A percentile compares a stretch with the other conserved stretches of the same genome.
These are phyloP conservation scores for Taphrina flavorubra DNA, from an alignment of 1,139 yeast genomes.

Conservation along the genomic window DNA sequence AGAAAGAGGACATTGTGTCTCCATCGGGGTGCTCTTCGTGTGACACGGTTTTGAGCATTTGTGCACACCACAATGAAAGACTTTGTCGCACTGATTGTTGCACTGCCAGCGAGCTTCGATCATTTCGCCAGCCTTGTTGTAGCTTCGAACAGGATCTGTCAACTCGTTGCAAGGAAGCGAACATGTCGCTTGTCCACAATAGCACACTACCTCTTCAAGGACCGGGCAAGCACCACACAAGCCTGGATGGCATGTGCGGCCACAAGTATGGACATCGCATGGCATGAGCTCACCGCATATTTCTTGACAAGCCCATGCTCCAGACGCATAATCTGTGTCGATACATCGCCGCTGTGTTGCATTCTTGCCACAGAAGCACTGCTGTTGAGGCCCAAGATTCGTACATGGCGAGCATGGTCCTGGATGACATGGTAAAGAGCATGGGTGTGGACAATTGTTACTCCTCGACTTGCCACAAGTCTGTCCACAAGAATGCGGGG, in stretches of 20 bases:
- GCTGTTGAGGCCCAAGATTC: slow-evolving; percentile 71
- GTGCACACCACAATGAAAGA: slow-evolving; percentile 72
- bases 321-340: slow-evolving; percentile 67
- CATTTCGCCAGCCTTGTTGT: slow-evolving; percentile 36
- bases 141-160: slow-evolving; percentile 6
- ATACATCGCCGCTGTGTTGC: slow-evolving; percentile 72
- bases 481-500: slow-evolving; percentile 89
- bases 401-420: slow-evolving; percentile 87
- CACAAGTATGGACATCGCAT: slow-evolving; percentile 77
- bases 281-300: slow-evolving; percentile 65
- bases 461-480: slow-evolving; percentile 62
- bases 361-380: slow-evolving; percentile 76
- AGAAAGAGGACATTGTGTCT: slow-evolving; percentile 61
- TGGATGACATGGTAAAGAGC: slow-evolving; percentile 81
- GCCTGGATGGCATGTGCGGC: slow-evolving; percentile 68
- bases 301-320: slow-evolving; percentile 68
- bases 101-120: slow-evolving; percentile 75
- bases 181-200: slow-evolving; percentile 68
- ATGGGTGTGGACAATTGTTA: slow-evolving; percentile 69
- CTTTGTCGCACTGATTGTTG: slow-evolving; percentile 56
- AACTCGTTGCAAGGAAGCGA: slow-evolving; percentile 61
- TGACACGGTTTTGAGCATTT: slow-evolving; percentile 65
- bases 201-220: slow-evolving; percentile 61
- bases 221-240: slow-evolving; percentile 75
- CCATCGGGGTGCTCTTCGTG: slow-evolving; percentile 49